Evolutionary conservation across 495 filamentous ascomycete genomes (phyloP), one percentile per base, ranked within the genome.

Genomic region (Xylaria venustula): DNA sequence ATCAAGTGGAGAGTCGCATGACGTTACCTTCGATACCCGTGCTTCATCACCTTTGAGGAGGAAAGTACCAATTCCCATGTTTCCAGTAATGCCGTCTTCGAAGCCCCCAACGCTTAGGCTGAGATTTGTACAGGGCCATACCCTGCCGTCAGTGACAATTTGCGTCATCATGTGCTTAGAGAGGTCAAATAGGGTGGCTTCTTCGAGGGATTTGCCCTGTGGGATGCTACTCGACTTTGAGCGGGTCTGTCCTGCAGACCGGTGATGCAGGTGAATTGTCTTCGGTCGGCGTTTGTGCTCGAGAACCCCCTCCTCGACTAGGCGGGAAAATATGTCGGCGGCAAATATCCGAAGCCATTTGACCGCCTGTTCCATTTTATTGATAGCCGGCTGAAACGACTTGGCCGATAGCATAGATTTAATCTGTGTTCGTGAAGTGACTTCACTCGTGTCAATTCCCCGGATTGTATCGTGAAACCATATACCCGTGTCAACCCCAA

Each of bases 321-420:
- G 80, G 47, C 94, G 86, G 20, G 88, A 87, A 75, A 89, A 93
- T 52, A 98, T 96, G 69, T 98, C 94, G 0, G 92, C 91, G 14
- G 86, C 88, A 72, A 98, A 97, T 56, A 98, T 97, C 15, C 87
- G 81, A 46, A 98, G 77, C 94, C 94, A 98, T 66, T 86, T 88
- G 7, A 84, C 79, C 2, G 87, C 95, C 72, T 96, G 90, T 23
- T 94, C 92, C n/a, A 83, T 72, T 14, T 78, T 85, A 64, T 86
- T 90, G 67, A 98, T 91, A 61, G 80, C 87, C 1, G 94, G 94
- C 6, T 92, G 83, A 64, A 98, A 98, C 0, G 92, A 94, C 69
- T 98, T 98, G 45, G 94, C 93, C 1, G 91, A 96, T n/a, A 97
- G 82, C 94, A 98, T 98, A 20, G 89, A 93, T 69, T 98, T 97